Evolutionary conservation across 805 yeast species (phyloP).

Genomic region (Cyberlindnera meyerae): DNA sequence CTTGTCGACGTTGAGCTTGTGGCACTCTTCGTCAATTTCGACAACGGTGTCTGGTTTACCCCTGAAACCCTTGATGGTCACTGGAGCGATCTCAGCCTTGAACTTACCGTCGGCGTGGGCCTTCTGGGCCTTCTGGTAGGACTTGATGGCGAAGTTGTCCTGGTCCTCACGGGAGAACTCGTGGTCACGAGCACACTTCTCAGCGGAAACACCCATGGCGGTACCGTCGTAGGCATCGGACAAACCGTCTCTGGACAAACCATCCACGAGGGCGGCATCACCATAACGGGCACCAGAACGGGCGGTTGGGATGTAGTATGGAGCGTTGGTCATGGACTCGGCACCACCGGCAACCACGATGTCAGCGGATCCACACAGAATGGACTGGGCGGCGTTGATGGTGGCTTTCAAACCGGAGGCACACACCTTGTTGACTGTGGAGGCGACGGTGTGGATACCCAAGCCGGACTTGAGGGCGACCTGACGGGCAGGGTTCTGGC

Average conservation of each 20-base stretch:
- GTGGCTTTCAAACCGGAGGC: slow-evolving; percentile 94
- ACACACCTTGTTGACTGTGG: slow-evolving; percentile 94
- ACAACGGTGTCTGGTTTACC: slow-evolving; percentile 81
- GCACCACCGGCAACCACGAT: slow-evolving; percentile 97
- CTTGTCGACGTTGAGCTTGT: slow-evolving; percentile 71
- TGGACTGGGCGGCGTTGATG: slow-evolving; percentile 86
- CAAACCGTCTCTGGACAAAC: slow-evolving; percentile 88
- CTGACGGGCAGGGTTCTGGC: slow-evolving; percentile 98
- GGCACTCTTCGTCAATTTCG: slow-evolving; percentile 76
- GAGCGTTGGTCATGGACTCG: slow-evolving; percentile 94
- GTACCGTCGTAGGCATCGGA: slow-evolving; percentile 82
- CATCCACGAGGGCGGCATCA: slow-evolving; percentile 74
- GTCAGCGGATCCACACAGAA: slow-evolving; percentile 83
- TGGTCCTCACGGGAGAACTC: slow-evolving; percentile 75
- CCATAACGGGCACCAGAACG: slow-evolving; percentile 92
- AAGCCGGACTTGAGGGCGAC: slow-evolving; percentile 91
- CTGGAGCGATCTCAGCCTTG: slow-evolving; percentile 74
- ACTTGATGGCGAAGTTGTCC: slow-evolving; percentile 79
- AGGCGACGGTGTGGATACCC: slow-evolving; percentile 72
- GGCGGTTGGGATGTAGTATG: slow-evolving; percentile 83
- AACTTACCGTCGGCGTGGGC: slow-evolving; percentile 84
- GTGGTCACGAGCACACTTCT: slow-evolving; percentile 88
- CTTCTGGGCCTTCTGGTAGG: slow-evolving; percentile 80
- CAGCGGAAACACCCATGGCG: slow-evolving; percentile 97
- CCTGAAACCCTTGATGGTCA: slow-evolving; percentile 84